Percentiles rank a stretch among this genome's conserved stretches.
phyloP scores from a whole-genome alignment of 2,329 filamentous ascomycete species.

The Trichocomaceae sp. region DNA sequence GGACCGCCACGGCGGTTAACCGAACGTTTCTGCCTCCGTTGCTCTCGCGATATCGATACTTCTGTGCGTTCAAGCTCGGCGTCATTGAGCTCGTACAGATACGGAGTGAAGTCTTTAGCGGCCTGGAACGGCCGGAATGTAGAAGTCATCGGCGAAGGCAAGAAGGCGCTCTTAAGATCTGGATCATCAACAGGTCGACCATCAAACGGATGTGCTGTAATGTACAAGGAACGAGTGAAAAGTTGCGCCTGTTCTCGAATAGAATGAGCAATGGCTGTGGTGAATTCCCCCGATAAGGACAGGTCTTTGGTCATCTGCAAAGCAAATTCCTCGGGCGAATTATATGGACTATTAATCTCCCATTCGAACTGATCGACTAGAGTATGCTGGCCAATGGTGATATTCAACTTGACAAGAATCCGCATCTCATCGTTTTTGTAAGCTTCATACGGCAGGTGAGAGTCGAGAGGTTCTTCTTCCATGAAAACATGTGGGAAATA shows the following conservation, averaged over 20 bases:
- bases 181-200: conserved; percentile 87
- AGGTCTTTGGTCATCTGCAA: conserved; percentile 81
- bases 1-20: conserved; percentile 90
- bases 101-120: conserved; percentile 89
- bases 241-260: conserved; percentile 94
- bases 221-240: conserved; percentile 88
- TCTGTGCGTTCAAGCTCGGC: conserved; percentile 85
- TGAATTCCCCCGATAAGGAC: conserved; percentile 88
- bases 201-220: conserved; percentile 90
- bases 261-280: conserved; percentile 93
- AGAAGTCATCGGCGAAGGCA: conserved; percentile 72
- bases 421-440: conserved; percentile 99
- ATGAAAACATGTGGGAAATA: conserved; percentile 89
- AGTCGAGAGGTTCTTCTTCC: conserved; percentile 83
- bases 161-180: conserved; percentile 76
- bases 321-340: conserved; percentile 93
- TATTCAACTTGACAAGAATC: conserved; percentile 89
- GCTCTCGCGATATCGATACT: conserved; percentile 85
- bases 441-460: conserved; percentile 80
- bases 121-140: conserved; percentile 88
- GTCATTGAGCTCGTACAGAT: conserved; percentile 89
- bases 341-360: conserved; percentile 93
- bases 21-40: conserved; percentile 88
- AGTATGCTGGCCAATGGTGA: conserved; percentile 91
- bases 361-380: conserved; percentile 97